Percentiles rank a stretch among this genome's conserved stretches.
Evolutionary conservation across 73 alveolate genomes (phyloP).

Genomic region (Paramecium tetraurelia): DNA sequence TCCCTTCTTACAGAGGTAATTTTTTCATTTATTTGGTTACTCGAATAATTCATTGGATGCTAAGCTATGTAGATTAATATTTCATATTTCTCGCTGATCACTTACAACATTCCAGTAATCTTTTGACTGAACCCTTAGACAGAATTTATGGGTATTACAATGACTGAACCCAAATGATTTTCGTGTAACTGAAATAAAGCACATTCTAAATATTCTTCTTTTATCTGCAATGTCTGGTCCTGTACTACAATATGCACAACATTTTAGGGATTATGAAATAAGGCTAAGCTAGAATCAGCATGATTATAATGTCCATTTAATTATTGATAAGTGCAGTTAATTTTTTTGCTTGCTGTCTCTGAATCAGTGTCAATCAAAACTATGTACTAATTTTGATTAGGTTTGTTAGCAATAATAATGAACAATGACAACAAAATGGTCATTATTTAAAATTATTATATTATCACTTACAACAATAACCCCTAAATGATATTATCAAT

Average conservation of each 20-base stretch:
- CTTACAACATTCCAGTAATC: not conserved
- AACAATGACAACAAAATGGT: not conserved
- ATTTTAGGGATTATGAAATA: not conserved
- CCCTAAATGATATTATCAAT: not conserved
- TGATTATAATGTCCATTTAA: not conserved
- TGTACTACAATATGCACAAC: not conserved
- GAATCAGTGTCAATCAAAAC: not conserved
- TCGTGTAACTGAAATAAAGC: not conserved
- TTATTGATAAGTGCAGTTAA: not conserved
- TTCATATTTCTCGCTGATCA: not conserved
- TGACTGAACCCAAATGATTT: not conserved
- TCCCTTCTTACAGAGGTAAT: not conserved
- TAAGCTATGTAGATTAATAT: not conserved
- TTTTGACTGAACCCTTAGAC: not conserved
- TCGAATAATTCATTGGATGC: not conserved
- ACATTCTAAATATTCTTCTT: not conserved
- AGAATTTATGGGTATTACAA: not conserved
- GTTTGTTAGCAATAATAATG: not conserved
- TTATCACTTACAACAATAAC: not conserved
- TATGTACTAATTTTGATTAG: not conserved
- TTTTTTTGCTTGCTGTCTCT: not conserved
- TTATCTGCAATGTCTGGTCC: not conserved
- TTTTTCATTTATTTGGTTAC: not conserved
- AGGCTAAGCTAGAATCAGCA: not conserved
- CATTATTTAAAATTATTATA: not conserved